These are phyloP conservation scores for Ilyonectria sp. DNA, from an alignment of 2,329 filamentous ascomycete genomes.

Conservation along the genomic window DNA sequence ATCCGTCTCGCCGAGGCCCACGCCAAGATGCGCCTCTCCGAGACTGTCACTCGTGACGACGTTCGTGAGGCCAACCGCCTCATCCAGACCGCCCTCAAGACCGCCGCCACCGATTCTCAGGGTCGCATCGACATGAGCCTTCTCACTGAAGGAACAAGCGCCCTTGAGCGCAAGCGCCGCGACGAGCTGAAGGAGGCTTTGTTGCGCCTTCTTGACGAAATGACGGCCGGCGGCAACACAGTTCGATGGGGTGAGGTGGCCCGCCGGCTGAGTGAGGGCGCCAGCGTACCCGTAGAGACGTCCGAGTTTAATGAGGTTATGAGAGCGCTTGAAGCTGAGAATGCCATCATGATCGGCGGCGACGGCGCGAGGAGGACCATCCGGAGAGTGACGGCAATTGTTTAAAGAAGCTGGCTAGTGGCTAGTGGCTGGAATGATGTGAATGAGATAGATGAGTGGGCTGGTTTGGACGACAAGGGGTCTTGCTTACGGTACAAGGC, in stretches of 20 bases:
- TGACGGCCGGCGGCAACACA: conserved; percentile 76
- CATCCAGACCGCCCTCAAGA: conserved; percentile 95
- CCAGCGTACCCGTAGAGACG: conserved; percentile 79
- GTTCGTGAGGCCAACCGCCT: conserved; percentile 92
- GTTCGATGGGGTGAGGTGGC: conserved; percentile 86
- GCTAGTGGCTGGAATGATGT: conserved; percentile 34
- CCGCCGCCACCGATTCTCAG: conserved; percentile 93
- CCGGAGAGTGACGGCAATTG: conserved; percentile 74
- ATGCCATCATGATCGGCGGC: conserved; percentile 82
- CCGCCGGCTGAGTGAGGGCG: conserved; percentile 79
- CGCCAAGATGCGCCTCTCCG: conserved; percentile 93
- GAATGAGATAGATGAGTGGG: conserved; percentile 43
- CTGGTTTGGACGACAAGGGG: conserved; percentile 28
- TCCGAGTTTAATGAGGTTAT: conserved; percentile 88
- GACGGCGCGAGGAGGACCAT: conserved; percentile 89
- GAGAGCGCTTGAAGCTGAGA: conserved; percentile 86
- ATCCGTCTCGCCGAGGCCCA: conserved; percentile 97
- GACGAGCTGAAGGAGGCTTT: conserved; percentile 89
- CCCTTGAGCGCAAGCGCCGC: conserved; percentile 86
- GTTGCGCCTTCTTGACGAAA: conserved; percentile 82
- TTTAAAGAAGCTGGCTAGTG: conserved; percentile 26
- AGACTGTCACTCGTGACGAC: conserved; percentile 83
- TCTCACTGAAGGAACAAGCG: conserved; percentile 92
- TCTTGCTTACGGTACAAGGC: conserved; percentile 40
- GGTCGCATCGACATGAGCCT: conserved; percentile 98